Evolutionary conservation across 805 yeast genomes (phyloP).

Genomic region (Metschnikowia corniflorae): DNA sequence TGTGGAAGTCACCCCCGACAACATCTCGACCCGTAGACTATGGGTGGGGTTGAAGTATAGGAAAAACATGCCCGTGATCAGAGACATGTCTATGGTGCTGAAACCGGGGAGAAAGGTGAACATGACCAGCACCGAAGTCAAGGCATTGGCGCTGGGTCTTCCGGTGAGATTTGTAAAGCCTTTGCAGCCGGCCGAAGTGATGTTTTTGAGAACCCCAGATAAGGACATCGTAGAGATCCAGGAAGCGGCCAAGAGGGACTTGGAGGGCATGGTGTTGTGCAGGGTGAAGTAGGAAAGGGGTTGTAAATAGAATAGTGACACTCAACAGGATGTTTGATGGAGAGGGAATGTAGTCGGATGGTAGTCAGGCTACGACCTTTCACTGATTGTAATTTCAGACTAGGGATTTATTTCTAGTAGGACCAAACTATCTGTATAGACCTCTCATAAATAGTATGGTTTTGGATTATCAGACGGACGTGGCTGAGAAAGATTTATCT

Average conservation of each 20-base stretch:
- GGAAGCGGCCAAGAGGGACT: constrained; percentile 75
- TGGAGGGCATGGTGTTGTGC: constrained; percentile 78
- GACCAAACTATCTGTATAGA: too few relatives aligned
- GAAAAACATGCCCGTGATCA: constrained; percentile 71
- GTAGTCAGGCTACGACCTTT: too few relatives aligned
- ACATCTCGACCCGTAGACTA: constrained; percentile 76
- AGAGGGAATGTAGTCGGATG: too few relatives aligned
- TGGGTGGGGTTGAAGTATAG: constrained; percentile 93
- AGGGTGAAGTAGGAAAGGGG: constrained; percentile 49
- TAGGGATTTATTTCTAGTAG: too few relatives aligned
- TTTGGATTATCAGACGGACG: too few relatives aligned
- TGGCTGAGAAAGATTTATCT: too few relatives aligned
- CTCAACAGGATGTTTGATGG: too few relatives aligned
- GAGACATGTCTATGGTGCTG: constrained; percentile 67
- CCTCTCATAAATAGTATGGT: too few relatives aligned
- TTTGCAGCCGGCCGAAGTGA: constrained; percentile 83
- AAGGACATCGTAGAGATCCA: constrained; percentile 65
- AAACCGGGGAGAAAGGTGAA: constrained; percentile 79
- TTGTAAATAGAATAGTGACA: constrained; percentile 10
- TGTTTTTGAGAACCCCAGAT: constrained; percentile 55
- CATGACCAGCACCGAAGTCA: constrained; percentile 61
- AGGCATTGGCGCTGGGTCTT: constrained; percentile 70
- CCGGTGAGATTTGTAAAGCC: constrained; percentile 75
- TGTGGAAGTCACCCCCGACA: constrained; percentile 79
- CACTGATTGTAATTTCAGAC: too few relatives aligned